Percentiles rank a stretch among this genome's conserved stretches.
Evolutionary conservation across 2,329 filamentous ascomycete genomes (phyloP).

Genomic region (Decorospora gaudefroyi): DNA sequence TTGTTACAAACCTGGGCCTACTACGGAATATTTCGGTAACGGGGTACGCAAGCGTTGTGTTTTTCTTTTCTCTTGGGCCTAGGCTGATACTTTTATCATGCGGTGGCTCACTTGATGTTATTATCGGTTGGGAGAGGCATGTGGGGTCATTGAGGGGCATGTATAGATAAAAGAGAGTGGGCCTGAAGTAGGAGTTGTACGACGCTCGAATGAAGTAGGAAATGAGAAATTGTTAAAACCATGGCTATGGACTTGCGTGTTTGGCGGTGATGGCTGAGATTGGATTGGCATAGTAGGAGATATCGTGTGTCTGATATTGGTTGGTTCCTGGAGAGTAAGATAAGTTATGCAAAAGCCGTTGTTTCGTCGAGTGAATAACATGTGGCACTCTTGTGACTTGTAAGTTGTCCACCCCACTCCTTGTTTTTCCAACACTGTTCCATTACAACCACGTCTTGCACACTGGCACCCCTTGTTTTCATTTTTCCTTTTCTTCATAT

Average conservation of each 20-base stretch:
- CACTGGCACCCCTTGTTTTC: too few species aligned
- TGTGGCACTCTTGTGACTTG: too few species aligned
- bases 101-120: conserved; percentile 21
- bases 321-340: too few species aligned
- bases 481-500: too few species aligned
- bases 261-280: too few species aligned
- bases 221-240: conserved; percentile 14
- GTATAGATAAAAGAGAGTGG: conserved; percentile 17
- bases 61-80: conserved; percentile 7
- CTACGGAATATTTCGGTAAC: conserved; percentile 13
- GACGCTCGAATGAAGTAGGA: conserved; percentile 10
- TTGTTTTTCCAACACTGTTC: too few species aligned
- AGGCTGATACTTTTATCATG: conserved; percentile 8
- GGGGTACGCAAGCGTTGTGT: conserved; percentile 17
- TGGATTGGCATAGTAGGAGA: too few species aligned
- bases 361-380: too few species aligned
- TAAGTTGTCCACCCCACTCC: too few species aligned
- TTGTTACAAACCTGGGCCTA: conserved; percentile 5
- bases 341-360: too few species aligned
- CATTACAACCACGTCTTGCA: too few species aligned
- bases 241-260: not conserved
- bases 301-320: too few species aligned
- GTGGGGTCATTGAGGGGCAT: conserved; percentile 4
- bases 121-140: conserved; percentile 5
- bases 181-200: conserved; percentile 1